Percentiles rank a stretch among this genome's conserved stretches.
Evolutionary conservation across 257 asterid genomes (phyloP).

Genomic region (Lavandula angustifolia): DNA sequence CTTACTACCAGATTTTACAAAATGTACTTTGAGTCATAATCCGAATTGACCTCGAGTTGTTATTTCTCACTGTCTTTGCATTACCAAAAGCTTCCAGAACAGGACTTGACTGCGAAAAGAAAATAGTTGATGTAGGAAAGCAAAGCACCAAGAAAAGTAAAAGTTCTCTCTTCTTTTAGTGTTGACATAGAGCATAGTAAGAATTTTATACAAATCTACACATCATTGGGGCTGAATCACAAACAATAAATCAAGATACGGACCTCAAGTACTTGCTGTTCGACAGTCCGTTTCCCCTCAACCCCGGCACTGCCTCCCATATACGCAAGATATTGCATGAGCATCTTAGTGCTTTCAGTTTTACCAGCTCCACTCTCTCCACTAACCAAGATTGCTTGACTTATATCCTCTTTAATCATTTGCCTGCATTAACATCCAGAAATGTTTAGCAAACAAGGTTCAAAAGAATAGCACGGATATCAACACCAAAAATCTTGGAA

Average conservation of each 20-base stretch:
- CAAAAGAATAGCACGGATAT: slow-evolving; percentile 15
- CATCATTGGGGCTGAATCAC: not conserved
- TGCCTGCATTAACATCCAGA: slow-evolving; percentile 51
- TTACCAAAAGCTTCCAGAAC: slow-evolving; percentile 94
- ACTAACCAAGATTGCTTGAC: slow-evolving; percentile 90
- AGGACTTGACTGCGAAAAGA: slow-evolving; percentile 77
- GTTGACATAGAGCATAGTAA: not conserved
- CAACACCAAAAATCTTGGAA: slow-evolving; percentile 12
- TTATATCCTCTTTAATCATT: slow-evolving; percentile 71
- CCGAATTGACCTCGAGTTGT: slow-evolving; percentile 72
- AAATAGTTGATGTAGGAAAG: slow-evolving; percentile 1
- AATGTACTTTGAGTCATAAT: slow-evolving; percentile 21
- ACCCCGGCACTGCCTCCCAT: slow-evolving; percentile 73
- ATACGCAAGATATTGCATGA: slow-evolving; percentile 86
- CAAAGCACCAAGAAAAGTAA: slow-evolving; percentile 20
- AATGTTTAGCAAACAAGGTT: slow-evolving; percentile 23
- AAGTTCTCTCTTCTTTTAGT: not conserved
- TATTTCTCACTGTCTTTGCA: slow-evolving; percentile 90
- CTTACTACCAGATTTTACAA: slow-evolving; percentile 21
- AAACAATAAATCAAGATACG: slow-evolving; percentile 29
- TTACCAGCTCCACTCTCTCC: slow-evolving; percentile 99
- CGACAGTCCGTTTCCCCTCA: slow-evolving; percentile 71
- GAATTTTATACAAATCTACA: not conserved
- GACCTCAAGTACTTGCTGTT: slow-evolving; percentile 96
- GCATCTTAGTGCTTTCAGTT: slow-evolving; percentile 89